Evolutionary conservation across 169 alveolate genomes (phyloP), one percentile per base, ranked within the genome.

Genomic region (Eimeria acervulina): DNA sequence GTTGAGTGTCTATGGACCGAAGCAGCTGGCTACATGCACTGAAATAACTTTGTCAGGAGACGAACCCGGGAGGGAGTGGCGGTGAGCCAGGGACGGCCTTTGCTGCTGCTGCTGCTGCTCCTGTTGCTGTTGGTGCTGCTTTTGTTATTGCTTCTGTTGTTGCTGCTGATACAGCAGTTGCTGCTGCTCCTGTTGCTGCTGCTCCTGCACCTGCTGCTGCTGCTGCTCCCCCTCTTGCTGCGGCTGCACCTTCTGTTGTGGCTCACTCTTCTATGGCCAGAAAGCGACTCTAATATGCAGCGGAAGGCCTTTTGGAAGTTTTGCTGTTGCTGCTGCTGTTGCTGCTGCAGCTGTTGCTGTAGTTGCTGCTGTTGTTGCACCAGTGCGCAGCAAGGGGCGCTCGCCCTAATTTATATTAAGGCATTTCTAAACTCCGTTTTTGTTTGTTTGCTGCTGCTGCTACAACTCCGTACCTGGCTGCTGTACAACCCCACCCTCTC

Each of bases 61-160:
- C 21, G 95, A 68, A n/a, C 88, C 95, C 2, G 89, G 89, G n/a
- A 40, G 89, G 5, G 87, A 68, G 36, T 70, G 95, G 95, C 15
- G 87, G 87, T 90, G 42, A 42, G 78, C 38, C 55, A n/a, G 8
- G 17, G 26, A 26, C 59, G 19, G 4, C 7, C 23, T 51, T 10
- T 26, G 72, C 90, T 51, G 66, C 33, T 31, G 40, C 42, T 81
- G 52, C 88, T 28, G 44, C 44, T 78, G 88, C 88, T 33, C n/a
- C 42, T 74, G 51, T 31, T 26, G 28, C 28, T 4, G 55, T 12
- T 47, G 55, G 5, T 47, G 55, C 55, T 47, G 55, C 55, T 47
- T 5, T 12, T 47, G 55, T 12, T 47, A 12, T 12, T 47, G 12
- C 19, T 47, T 5, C 19, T 47, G 55, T 5, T 47, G 55, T 5